Evolutionary conservation across 257 asterid species (phyloP).

Genomic region (Penstemon barbatus): DNA sequence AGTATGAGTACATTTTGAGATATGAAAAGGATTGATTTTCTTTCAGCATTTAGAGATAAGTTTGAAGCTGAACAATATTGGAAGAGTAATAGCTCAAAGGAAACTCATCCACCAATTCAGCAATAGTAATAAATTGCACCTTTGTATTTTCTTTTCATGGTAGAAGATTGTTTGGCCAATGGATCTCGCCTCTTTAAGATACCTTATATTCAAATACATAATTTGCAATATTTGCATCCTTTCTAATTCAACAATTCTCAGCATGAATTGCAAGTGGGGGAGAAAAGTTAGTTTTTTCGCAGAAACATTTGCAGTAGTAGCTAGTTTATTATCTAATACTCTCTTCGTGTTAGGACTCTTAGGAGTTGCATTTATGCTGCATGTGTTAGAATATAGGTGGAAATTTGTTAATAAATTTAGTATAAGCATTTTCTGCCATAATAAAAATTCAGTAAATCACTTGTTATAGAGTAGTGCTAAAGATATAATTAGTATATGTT

Average conservation of each 20-base stretch:
- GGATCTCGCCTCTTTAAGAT: not conserved
- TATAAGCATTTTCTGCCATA: constrained; percentile 18
- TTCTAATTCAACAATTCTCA: not conserved
- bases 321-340: not conserved
- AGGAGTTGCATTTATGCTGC: constrained; percentile 1
- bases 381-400: not conserved
- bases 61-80: constrained; percentile 7
- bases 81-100: not conserved
- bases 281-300: not conserved
- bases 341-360: not conserved
- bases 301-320: not conserved
- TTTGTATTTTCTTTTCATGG: not conserved
- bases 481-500: not conserved
- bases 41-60: not conserved
- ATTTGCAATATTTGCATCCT: not conserved
- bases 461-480: not conserved
- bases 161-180: not conserved
- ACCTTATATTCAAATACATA: not conserved
- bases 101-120: not conserved
- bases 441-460: constrained; percentile 5
- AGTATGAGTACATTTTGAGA: not conserved
- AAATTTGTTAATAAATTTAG: constrained; percentile 4
- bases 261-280: not conserved
- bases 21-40: not conserved
- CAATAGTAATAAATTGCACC: constrained; percentile 9